Conservation (phyloP, 495 filamentous ascomycete species). For the Xylaria longipes region DNA sequence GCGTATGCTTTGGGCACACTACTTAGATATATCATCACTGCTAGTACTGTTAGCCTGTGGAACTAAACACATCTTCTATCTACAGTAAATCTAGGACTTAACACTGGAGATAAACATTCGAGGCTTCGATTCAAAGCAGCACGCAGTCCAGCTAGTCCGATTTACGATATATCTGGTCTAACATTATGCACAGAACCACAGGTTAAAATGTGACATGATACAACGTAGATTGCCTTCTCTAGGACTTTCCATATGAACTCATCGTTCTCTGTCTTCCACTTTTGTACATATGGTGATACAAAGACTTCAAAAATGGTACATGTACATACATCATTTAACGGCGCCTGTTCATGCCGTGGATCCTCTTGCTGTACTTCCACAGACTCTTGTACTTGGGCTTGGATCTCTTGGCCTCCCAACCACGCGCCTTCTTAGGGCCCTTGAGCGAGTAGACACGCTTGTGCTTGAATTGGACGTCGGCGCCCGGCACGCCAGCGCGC, state of each 20-base stretch:
- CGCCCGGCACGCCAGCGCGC: constrained; percentile 72
- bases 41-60: not conserved
- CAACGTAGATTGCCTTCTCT: constrained; percentile 17
- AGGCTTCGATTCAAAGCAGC: not conserved
- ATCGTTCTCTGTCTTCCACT: constrained; percentile 1
- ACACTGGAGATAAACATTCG: not conserved
- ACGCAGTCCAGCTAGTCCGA: not conserved
- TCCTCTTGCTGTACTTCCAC: constrained; percentile 60
- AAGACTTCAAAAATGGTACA: not conserved
- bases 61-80: not conserved
- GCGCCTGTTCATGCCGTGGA: constrained; percentile 39
- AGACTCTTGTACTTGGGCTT: constrained; percentile 60
- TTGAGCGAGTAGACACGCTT: constrained; percentile 64
- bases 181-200: constrained; percentile 15
- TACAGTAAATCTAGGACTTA: not conserved
- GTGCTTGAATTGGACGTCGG: constrained; percentile 83
- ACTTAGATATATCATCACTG: not conserved
- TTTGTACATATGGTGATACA: constrained; percentile 28
- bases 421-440: constrained; percentile 55
- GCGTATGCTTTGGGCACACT: not conserved
- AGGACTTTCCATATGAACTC: not conserved
- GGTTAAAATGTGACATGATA: constrained; percentile 23
- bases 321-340: constrained; percentile 23
- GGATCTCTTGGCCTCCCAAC: constrained; percentile 64
- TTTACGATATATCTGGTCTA: constrained; percentile 1